These are phyloP conservation scores for Rhizopogon roseolus DNA, from an alignment of 768 basidiomycete genomes.

Conservation along the genomic window DNA sequence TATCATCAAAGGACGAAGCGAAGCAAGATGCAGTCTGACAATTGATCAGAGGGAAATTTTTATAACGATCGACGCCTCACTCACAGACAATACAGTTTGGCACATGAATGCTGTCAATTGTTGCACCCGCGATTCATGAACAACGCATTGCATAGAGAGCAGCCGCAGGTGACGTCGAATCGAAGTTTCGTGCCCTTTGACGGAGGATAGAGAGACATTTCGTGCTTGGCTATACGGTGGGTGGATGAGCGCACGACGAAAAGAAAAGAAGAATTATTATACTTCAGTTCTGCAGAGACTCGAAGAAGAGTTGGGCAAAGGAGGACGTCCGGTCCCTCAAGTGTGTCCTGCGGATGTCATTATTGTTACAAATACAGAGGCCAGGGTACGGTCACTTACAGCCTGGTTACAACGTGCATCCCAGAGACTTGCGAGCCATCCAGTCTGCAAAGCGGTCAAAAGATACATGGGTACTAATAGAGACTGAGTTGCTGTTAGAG, in stretches of 20 bases:
- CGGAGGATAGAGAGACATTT: constrained; percentile 33
- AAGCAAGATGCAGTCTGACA: constrained; percentile 43
- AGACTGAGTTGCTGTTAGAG: neutral
- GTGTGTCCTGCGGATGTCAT: constrained; percentile 10
- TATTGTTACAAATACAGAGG: neutral
- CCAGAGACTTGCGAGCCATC: constrained; percentile 55
- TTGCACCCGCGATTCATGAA: constrained; percentile 32
- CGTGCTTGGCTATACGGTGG: constrained; percentile 34
- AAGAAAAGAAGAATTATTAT: constrained; percentile 1
- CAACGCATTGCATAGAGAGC: constrained; percentile 34
- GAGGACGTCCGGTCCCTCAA: constrained; percentile 36
- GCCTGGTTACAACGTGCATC: constrained; percentile 1
- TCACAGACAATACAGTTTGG: constrained; percentile 38
- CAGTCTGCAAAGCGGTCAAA: constrained; percentile 32
- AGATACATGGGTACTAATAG: constrained; percentile 28
- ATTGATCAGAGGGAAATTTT: constrained; percentile 3
- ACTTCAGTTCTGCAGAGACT: constrained; percentile 38
- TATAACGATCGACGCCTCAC: constrained; percentile 6
- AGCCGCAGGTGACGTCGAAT: constrained; percentile 36
- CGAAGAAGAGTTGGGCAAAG: constrained; percentile 39
- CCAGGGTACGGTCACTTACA: neutral
- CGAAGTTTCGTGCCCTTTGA: constrained; percentile 32
- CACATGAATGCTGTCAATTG: constrained; percentile 38
- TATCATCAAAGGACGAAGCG: constrained; percentile 31
- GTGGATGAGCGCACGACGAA: neutral